A percentile compares a stretch with the other conserved stretches of the same genome.
phyloP scores from a whole-genome alignment of 345 rosid species.

The Eucalyptus guilfoylei region DNA sequence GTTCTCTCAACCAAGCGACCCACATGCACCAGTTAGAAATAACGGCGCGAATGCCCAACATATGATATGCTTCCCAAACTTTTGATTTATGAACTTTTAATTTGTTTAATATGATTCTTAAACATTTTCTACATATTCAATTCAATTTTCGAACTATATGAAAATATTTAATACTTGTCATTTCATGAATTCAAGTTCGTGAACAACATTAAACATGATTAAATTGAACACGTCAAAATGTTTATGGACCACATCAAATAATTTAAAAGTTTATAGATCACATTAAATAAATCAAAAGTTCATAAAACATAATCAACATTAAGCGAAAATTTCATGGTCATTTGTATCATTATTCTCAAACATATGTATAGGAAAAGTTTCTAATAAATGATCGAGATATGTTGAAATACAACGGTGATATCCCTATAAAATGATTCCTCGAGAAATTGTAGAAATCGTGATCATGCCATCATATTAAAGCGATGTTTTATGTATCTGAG shows the following conservation, averaged over 20 bases:
- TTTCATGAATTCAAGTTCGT: fast-evolving
- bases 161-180: fast-evolving
- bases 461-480: fast-evolving
- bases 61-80: fast-evolving
- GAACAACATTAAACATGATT: fast-evolving
- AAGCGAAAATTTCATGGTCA: fast-evolving
- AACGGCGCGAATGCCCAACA: fast-evolving
- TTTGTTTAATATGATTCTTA: fast-evolving
- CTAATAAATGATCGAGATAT: fast-evolving
- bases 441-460: fast-evolving
- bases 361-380: fast-evolving
- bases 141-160: fast-evolving
- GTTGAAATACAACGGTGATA: fast-evolving
- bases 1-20: not conserved
- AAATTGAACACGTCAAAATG: fast-evolving
- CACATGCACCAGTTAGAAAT: fast-evolving
- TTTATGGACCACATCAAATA: fast-evolving
- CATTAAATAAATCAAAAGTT: no score
- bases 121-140: fast-evolving
- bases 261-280: fast-evolving
- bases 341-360: no score
- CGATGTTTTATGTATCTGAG: fast-evolving
- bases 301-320: fast-evolving
- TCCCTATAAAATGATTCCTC: not conserved
- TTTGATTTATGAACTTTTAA: fast-evolving